Evolutionary conservation across 2,329 filamentous ascomycete genomes (phyloP).

Genomic region (Aspergillus transmontanensis): DNA sequence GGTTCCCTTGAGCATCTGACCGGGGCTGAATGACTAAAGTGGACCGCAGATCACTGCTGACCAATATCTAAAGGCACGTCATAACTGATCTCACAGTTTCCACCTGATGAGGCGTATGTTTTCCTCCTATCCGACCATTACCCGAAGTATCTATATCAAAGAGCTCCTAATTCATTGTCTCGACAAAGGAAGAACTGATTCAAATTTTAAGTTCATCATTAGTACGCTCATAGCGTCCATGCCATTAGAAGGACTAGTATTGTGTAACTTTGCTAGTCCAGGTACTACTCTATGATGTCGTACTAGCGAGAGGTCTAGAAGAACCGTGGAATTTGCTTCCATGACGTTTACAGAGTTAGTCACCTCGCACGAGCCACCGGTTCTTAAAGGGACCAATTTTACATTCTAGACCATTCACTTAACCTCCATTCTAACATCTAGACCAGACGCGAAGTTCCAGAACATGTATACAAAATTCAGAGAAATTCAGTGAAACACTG

Average conservation of each 20-base stretch:
- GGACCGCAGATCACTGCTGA: neutral
- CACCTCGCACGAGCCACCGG: neutral
- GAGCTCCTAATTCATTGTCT: too few relatives aligned
- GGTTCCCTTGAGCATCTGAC: neutral
- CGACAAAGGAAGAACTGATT: neutral
- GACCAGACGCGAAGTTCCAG: neutral
- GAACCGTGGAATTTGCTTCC: neutral
- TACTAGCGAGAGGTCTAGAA: slow-evolving; percentile 4
- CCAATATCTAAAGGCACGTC: neutral
- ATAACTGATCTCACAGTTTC: slow-evolving; percentile 2
- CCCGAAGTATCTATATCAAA: neutral
- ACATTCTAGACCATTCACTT: neutral
- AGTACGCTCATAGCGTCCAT: slow-evolving; percentile 8
- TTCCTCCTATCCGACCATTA: neutral
- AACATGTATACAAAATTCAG: neutral
- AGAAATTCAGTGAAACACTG: neutral
- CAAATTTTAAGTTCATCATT: slow-evolving; percentile 18
- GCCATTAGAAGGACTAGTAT: slow-evolving; percentile 2
- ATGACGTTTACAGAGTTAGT: slow-evolving; percentile 1
- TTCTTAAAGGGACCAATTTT: neutral
- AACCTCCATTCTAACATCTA: neutral
- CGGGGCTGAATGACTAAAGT: neutral
- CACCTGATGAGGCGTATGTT: neutral
- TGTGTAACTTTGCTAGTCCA: neutral
- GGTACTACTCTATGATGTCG: slow-evolving; percentile 4